A percentile compares a stretch with the other conserved stretches of the same genome.
Evolutionary conservation across 1,139 yeast genomes (phyloP).

Genomic region (Suhomyces wounanorum): DNA sequence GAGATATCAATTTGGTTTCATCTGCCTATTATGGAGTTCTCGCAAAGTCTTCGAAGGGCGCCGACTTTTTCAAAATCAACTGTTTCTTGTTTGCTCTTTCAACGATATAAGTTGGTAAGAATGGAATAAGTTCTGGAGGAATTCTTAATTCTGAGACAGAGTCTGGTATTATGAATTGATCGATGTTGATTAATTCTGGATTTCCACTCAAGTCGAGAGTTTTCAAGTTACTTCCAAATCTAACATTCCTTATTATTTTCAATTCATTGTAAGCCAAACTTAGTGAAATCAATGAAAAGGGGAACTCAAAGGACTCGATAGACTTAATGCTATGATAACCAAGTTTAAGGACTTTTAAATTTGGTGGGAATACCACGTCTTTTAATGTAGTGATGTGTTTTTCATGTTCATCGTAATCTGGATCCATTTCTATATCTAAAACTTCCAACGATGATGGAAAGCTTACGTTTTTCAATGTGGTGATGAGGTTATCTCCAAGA

Average conservation of each 20-base stretch:
- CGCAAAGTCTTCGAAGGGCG: conserved; percentile 17
- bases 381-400: conserved; percentile 46
- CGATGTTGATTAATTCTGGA: conserved; percentile 42
- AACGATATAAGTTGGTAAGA: conserved; percentile 42
- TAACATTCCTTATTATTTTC: conserved; percentile 38
- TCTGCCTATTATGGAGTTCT: background rate
- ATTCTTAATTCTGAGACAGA: conserved; percentile 39
- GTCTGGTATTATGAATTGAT: conserved; percentile 42
- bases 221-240: conserved; percentile 38
- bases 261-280: conserved; percentile 45
- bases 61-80: conserved; percentile 31
- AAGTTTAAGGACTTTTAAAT: conserved; percentile 37
- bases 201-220: conserved; percentile 47
- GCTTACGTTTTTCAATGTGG: conserved; percentile 47
- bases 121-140: conserved; percentile 38
- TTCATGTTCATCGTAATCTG: conserved; percentile 43
- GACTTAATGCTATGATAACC: conserved; percentile 45
- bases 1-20: background rate
- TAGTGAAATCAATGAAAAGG: conserved; percentile 32
- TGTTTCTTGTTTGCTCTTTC: conserved; percentile 45
- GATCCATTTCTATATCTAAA: conserved; percentile 47
- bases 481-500: conserved; percentile 46
- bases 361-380: conserved; percentile 44
- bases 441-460: conserved; percentile 43
- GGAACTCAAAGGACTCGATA: conserved; percentile 45